A percentile compares a stretch with the other conserved stretches of the same genome.
phyloP scores from a whole-genome alignment of 805 yeast genomes.

The Starmera quercuum region DNA sequence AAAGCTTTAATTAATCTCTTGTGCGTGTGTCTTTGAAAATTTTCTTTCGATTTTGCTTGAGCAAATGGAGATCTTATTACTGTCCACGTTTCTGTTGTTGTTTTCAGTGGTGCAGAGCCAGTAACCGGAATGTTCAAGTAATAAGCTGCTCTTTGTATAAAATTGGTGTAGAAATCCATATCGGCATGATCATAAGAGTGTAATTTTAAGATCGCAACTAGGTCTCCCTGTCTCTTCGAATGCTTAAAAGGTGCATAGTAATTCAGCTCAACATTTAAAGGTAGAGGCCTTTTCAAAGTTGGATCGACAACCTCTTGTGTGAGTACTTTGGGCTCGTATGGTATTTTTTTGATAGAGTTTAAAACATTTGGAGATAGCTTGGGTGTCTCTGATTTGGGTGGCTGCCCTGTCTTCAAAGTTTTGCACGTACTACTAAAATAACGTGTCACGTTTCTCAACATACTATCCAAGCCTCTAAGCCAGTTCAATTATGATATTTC shows the following conservation, averaged over 20 bases:
- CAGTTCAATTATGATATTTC: too few species aligned
- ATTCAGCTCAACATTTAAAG: conserved; percentile 78
- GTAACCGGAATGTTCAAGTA: conserved; percentile 83
- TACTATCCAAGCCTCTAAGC: too few species aligned
- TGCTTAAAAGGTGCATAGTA: conserved; percentile 74
- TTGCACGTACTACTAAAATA: too few species aligned
- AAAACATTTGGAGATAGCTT: too few species aligned
- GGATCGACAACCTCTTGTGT: conserved; percentile 26
- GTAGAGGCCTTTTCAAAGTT: conserved; percentile 49
- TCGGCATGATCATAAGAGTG: conserved; percentile 65
- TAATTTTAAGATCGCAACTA: conserved; percentile 70
- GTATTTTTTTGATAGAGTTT: too few species aligned
- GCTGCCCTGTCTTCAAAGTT: too few species aligned
- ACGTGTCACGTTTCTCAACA: too few species aligned
- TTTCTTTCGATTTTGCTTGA: conserved; percentile 90
- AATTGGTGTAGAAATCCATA: conserved; percentile 72
- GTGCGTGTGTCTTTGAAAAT: conserved; percentile 83
- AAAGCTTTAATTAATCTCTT: conserved; percentile 66
- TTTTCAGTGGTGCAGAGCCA: conserved; percentile 61
- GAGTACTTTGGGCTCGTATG: conserved; percentile 29
- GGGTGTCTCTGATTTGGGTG: too few species aligned
- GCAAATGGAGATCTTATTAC: conserved; percentile 91
- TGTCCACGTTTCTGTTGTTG: conserved; percentile 83
- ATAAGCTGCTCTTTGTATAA: conserved; percentile 83
- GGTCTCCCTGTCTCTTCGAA: conserved; percentile 59